Percentiles rank a stretch among this genome's conserved stretches.
phyloP scores from a whole-genome alignment of 2,329 filamentous ascomycete genomes.

The Davidsoniella neocaledoniae region DNA sequence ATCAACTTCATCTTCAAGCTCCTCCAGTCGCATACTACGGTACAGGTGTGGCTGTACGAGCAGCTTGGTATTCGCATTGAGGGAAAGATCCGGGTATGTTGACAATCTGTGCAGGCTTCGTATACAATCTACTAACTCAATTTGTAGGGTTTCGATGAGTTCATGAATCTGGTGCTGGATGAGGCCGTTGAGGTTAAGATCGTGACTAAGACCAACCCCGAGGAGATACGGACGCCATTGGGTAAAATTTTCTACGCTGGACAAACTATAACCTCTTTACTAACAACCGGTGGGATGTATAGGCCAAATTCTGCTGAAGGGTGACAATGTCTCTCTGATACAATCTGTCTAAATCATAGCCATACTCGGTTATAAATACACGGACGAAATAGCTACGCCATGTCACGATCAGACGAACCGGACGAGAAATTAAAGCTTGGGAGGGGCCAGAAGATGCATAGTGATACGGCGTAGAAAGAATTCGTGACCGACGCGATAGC shows the following conservation, averaged over 20 bases:
- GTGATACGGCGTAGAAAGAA: background rate
- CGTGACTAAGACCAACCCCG: slow-evolving; percentile 58
- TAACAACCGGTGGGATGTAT: slow-evolving; percentile 16
- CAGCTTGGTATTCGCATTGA: slow-evolving; percentile 88
- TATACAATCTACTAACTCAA: slow-evolving; percentile 13
- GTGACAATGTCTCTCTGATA: slow-evolving; percentile 75
- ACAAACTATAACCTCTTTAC: background rate
- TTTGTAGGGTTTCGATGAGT: slow-evolving; percentile 87
- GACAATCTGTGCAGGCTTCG: slow-evolving; percentile 37
- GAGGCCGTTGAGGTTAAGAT: slow-evolving; percentile 86
- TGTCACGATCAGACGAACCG: background rate
- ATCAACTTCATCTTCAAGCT: slow-evolving; percentile 55
- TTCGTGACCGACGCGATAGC: no score
- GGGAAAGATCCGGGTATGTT: slow-evolving; percentile 76
- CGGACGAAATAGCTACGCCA: background rate
- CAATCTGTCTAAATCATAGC: slow-evolving; percentile 24
- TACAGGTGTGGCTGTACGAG: slow-evolving; percentile 94
- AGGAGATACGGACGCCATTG: slow-evolving; percentile 60
- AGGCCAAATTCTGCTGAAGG: slow-evolving; percentile 78
- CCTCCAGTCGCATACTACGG: slow-evolving; percentile 61
- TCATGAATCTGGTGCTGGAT: slow-evolving; percentile 97
- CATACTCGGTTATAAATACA: background rate
- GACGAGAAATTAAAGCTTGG: background rate
- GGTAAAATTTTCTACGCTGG: slow-evolving; percentile 36
- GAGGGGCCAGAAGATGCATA: background rate